Percentiles rank a stretch among this genome's conserved stretches.
Evolutionary conservation across 805 yeast species (phyloP).

Genomic region (Saccharomycopsis fermentans): DNA sequence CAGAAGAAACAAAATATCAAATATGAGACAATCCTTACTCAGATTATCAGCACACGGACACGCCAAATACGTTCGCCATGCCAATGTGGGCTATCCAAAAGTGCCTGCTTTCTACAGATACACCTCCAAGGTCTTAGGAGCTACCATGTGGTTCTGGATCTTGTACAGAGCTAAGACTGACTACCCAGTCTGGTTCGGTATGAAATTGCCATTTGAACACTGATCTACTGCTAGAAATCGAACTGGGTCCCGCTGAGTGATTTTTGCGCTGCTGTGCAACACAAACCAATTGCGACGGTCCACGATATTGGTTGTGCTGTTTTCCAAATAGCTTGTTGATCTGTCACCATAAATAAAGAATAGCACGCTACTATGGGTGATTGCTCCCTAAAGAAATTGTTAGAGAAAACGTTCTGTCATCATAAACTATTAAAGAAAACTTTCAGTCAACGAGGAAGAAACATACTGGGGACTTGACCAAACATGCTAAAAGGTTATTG

Average conservation of each 20-base stretch:
- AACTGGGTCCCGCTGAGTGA: not conserved
- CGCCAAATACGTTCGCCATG: conserved; percentile 35
- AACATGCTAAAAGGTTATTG: too few relatives aligned
- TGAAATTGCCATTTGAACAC: conserved; percentile 37
- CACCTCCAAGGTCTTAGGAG: conserved; percentile 63
- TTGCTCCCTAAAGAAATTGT: too few relatives aligned
- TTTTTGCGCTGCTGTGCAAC: not conserved
- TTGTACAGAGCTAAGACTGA: conserved; percentile 72
- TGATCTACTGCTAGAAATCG: conserved; percentile 2
- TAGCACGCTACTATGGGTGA: too few relatives aligned
- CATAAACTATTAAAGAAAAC: too few relatives aligned
- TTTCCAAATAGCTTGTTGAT: too few relatives aligned
- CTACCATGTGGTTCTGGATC: conserved; percentile 85
- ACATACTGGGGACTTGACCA: too few relatives aligned
- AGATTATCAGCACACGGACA: conserved; percentile 19
- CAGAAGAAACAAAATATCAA: too few relatives aligned
- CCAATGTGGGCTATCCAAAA: conserved; percentile 57
- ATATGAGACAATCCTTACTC: conserved; percentile 16
- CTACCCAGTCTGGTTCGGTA: conserved; percentile 48
- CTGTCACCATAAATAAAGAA: too few relatives aligned
- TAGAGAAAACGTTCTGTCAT: too few relatives aligned
- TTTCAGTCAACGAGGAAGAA: too few relatives aligned
- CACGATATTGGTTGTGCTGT: too few relatives aligned
- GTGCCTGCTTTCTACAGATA: conserved; percentile 46
- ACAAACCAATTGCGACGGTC: too few relatives aligned